phyloP scores from a whole-genome alignment of 495 filamentous ascomycete species.

The Annulohypoxylon nitens region DNA sequence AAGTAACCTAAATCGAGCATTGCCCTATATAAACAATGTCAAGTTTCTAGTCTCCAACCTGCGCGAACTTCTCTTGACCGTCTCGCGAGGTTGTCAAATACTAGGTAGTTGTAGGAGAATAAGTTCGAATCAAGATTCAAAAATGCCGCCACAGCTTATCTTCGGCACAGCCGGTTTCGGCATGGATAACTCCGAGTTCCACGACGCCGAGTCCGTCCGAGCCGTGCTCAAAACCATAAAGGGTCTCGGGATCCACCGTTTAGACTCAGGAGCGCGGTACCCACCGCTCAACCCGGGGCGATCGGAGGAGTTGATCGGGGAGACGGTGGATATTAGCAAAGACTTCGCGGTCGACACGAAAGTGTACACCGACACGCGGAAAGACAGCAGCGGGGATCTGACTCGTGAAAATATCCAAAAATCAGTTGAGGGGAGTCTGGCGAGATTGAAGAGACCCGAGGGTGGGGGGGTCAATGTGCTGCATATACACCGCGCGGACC shows the following conservation, averaged over 20 bases:
- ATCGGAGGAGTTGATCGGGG: conserved; percentile 61
- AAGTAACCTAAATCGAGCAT: neutral
- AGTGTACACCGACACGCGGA: conserved; percentile 48
- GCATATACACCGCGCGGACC: conserved; percentile 55
- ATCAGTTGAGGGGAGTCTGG: conserved; percentile 36
- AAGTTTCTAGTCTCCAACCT: neutral
- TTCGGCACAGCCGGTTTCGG: conserved; percentile 57
- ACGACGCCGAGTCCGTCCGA: conserved; percentile 43
- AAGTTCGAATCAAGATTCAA: neutral
- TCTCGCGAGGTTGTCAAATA: neutral
- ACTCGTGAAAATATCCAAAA: conserved; percentile 12
- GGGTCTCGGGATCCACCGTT: conserved; percentile 49
- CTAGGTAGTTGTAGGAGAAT: neutral
- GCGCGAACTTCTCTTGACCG: neutral
- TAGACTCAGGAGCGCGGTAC: conserved; percentile 63
- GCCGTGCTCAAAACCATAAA: conserved; percentile 48
- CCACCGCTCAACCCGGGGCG: conserved; percentile 57
- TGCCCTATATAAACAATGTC: neutral
- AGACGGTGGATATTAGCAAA: conserved; percentile 46
- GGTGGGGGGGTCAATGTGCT: conserved; percentile 41
- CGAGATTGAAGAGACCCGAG: conserved; percentile 32
- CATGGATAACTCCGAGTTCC: conserved; percentile 48
- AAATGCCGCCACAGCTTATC: conserved; percentile 51
- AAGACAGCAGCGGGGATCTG: conserved; percentile 44
- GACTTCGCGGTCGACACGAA: conserved; percentile 61